These are phyloP conservation scores for Trichoderma sp. DNA, from an alignment of 2,329 filamentous ascomycete genomes.

Conservation along the genomic window DNA sequence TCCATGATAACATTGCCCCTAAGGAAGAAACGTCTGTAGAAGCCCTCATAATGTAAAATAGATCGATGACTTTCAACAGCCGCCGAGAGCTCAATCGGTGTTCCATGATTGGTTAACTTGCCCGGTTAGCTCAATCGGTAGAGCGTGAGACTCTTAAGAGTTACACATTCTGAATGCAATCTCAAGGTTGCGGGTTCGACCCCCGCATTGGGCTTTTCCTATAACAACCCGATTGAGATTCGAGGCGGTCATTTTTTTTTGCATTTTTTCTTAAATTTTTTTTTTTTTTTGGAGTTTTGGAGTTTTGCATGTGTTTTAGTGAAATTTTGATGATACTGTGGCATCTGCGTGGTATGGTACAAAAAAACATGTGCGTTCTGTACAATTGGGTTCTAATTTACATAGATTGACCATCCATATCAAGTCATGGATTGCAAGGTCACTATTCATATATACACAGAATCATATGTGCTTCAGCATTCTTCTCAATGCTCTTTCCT, in stretches of 20 bases:
- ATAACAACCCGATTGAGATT: conserved; percentile 24
- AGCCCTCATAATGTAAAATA: not conserved
- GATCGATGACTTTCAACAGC: not conserved
- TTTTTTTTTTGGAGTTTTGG: not conserved
- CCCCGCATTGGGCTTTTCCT: conserved; percentile 43
- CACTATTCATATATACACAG: not conserved
- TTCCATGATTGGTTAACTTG: conserved; percentile 13
- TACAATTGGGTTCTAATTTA: no score
- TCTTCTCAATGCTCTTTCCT: not conserved
- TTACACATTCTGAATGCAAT: conserved; percentile 32
- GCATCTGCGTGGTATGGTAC: not conserved
- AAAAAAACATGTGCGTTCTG: no score
- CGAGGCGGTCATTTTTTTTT: not conserved
- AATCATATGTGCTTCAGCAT: not conserved
- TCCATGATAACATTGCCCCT: not conserved
- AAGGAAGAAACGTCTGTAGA: not conserved
- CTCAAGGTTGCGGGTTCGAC: conserved; percentile 58
- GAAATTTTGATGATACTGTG: not conserved
- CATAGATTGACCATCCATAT: no score
- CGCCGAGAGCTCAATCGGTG: not conserved
- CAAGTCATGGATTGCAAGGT: no score
- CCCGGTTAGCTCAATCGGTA: conserved; percentile 49
- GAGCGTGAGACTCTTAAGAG: conserved; percentile 67
- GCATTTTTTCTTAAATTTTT: not conserved
- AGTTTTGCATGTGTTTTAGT: not conserved